These are phyloP conservation scores for Lenwebbia sp. DNA, from an alignment of 345 rosid species.

Conservation along the genomic window DNA sequence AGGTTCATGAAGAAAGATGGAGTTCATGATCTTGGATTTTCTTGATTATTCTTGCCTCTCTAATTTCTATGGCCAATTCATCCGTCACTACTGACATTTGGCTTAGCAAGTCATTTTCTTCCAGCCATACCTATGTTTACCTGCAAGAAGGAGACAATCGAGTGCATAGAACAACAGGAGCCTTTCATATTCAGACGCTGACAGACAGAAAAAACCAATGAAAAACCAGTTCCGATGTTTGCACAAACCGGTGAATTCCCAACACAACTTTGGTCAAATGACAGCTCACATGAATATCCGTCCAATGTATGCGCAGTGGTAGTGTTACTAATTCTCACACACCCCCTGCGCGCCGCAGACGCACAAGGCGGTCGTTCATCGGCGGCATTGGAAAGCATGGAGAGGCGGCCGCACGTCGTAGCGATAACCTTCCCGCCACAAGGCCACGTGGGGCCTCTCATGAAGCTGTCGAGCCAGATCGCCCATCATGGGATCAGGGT, in stretches of 20 bases:
- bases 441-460: constrained; percentile 18
- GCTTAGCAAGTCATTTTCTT: neutral
- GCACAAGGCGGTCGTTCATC: too few species aligned
- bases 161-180: neutral
- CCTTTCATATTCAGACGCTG: neutral
- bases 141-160: neutral
- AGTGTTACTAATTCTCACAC: neutral
- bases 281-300: too few species aligned
- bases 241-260: neutral
- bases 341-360: neutral
- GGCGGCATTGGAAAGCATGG: neutral
- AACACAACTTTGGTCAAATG: neutral
- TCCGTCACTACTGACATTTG: neutral
- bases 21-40: neutral
- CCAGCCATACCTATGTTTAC: neutral
- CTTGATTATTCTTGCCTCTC: neutral
- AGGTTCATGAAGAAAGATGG: neutral
- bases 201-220: neutral
- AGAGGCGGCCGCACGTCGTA: constrained; percentile 6
- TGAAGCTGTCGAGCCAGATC: constrained; percentile 17
- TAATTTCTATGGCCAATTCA: neutral
- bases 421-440: constrained; percentile 17
- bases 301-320: neutral
- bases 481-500: constrained; percentile 22
- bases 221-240: neutral